These are phyloP conservation scores for Haematococcus sp. DNA, from an alignment of 139 green algal species.

Conservation along the genomic window DNA sequence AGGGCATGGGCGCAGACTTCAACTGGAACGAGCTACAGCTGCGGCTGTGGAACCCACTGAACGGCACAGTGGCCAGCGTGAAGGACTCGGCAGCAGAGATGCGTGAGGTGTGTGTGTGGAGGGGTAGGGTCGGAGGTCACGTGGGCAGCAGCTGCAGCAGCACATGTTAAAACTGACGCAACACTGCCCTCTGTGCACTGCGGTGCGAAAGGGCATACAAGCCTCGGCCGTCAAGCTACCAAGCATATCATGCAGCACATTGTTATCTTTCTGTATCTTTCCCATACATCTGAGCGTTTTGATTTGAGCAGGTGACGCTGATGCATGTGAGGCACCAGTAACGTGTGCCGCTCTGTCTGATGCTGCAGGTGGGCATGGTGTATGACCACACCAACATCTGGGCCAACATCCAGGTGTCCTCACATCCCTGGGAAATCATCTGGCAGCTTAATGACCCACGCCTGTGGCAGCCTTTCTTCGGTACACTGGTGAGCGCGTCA, in stretches of 20 bases:
- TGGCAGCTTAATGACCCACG: slow-evolving; percentile 41
- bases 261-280: too few species aligned
- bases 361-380: slow-evolving; percentile 46
- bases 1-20: background rate
- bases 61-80: slow-evolving; percentile 26
- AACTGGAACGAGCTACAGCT: slow-evolving; percentile 36
- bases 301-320: too few species aligned
- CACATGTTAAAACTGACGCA: too few species aligned
- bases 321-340: too few species aligned
- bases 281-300: too few species aligned
- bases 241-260: too few species aligned
- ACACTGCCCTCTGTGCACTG: too few species aligned
- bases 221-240: too few species aligned
- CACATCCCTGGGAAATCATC: slow-evolving; percentile 52
- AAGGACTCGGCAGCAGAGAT: slow-evolving; percentile 53
- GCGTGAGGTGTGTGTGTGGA: slow-evolving; percentile 39
- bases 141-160: too few species aligned
- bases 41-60: slow-evolving; percentile 63
- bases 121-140: too few species aligned
- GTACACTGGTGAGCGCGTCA: slow-evolving; percentile 3
- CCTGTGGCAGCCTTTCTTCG: slow-evolving; percentile 46
- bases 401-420: slow-evolving; percentile 52
- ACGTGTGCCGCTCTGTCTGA: background rate
- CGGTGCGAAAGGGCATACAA: too few species aligned
- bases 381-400: slow-evolving; percentile 61